A percentile compares a stretch with the other conserved stretches of the same genome.
These are phyloP conservation scores for Bipolaris oryzae DNA, from an alignment of 2,329 filamentous ascomycete genomes.

Conservation along the genomic window DNA sequence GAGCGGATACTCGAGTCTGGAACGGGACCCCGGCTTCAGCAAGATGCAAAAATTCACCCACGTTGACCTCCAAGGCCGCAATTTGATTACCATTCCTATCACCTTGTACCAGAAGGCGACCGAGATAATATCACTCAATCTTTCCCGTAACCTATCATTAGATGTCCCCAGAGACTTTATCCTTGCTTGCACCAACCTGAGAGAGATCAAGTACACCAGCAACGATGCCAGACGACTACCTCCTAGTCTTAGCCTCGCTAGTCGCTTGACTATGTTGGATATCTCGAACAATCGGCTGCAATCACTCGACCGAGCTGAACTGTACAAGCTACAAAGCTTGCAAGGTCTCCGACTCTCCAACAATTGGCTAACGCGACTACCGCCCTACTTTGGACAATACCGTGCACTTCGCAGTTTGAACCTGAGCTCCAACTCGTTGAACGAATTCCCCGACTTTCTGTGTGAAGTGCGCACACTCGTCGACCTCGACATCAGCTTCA, in stretches of 20 bases:
- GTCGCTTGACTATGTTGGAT: constrained; percentile 83
- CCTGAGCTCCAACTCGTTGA: constrained; percentile 90
- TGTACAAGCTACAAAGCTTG: constrained; percentile 75
- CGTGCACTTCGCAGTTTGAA: constrained; percentile 81
- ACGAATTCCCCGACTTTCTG: constrained; percentile 82
- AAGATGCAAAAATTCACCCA: constrained; percentile 92
- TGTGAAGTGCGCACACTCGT: constrained; percentile 82
- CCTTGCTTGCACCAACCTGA: constrained; percentile 85
- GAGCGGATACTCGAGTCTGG: constrained; percentile 74
- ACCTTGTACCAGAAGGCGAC: constrained; percentile 87
- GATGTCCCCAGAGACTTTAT: constrained; percentile 97
- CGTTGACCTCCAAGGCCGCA: constrained; percentile 87
- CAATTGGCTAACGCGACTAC: constrained; percentile 81
- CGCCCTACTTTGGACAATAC: constrained; percentile 82
- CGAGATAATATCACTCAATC: constrained; percentile 93
- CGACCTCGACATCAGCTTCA: constrained; percentile 96
- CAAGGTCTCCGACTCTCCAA: constrained; percentile 93
- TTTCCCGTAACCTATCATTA: constrained; percentile 89
- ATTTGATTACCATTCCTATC: constrained; percentile 93
- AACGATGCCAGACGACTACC: constrained; percentile 91
- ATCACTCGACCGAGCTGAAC: constrained; percentile 81
- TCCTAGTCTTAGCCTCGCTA: constrained; percentile 80
- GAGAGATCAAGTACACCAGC: constrained; percentile 94
- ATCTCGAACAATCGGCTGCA: constrained; percentile 94
- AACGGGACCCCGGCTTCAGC: constrained; percentile 77